A percentile compares a stretch with the other conserved stretches of the same genome.
phyloP scores from a whole-genome alignment of 495 filamentous ascomycete species.

The Aspergillus cavernicola region DNA sequence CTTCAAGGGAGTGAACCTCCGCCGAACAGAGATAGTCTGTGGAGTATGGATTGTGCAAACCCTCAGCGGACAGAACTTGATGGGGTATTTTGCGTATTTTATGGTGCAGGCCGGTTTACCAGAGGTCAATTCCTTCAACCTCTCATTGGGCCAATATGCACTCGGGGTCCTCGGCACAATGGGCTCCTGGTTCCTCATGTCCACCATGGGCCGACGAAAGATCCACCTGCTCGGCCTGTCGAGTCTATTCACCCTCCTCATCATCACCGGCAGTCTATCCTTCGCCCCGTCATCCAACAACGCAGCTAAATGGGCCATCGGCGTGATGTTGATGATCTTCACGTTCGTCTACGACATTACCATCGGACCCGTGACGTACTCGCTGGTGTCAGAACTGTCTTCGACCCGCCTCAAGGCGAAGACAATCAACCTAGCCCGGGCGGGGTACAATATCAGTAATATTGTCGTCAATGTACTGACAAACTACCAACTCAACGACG shows the following conservation, averaged over 20 bases:
- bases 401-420: conserved; percentile 64
- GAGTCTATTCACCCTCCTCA: conserved; percentile 51
- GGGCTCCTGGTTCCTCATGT: conserved; percentile 64
- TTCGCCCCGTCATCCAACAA: conserved; percentile 47
- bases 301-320: conserved; percentile 27
- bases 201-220: conserved; percentile 56
- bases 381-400: conserved; percentile 63
- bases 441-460: conserved; percentile 62
- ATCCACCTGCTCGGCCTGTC: conserved; percentile 62
- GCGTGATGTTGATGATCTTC: conserved; percentile 59
- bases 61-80: conserved; percentile 63
- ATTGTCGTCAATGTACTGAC: conserved; percentile 64
- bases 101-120: conserved; percentile 61
- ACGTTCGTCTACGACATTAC: conserved; percentile 64
- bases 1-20: conserved; percentile 63
- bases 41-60: conserved; percentile 71
- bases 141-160: conserved; percentile 64
- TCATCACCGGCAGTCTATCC: conserved; percentile 61
- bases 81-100: conserved; percentile 69
- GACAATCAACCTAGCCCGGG: conserved; percentile 59
- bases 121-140: conserved; percentile 52
- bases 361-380: conserved; percentile 70
- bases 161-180: conserved; percentile 63
- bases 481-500: conserved; percentile 61
- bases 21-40: conserved; percentile 65